Conservation (phyloP, 805 yeast genomes). For the Blastobotrys chiropterorum region DNA sequence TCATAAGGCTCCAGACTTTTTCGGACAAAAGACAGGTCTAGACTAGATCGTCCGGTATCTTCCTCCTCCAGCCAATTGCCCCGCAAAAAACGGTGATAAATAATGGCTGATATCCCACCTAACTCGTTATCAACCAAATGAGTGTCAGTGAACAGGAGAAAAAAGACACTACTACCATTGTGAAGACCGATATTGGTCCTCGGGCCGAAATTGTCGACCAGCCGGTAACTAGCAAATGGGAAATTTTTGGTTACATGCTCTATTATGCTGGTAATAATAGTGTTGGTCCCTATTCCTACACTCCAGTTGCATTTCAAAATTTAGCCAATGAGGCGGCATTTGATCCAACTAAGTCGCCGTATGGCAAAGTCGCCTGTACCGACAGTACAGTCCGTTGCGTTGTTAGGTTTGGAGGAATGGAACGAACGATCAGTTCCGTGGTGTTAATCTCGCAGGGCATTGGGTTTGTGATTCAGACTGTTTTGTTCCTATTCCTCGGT, state of each 20-base stretch:
- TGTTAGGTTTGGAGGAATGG: conserved; percentile 11
- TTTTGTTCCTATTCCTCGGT: conserved; percentile 15
- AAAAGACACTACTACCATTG: background rate
- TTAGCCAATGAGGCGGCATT: conserved; percentile 11
- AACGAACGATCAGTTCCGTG: conserved; percentile 8
- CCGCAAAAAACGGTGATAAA: too few relatives aligned
- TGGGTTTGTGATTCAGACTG: conserved; percentile 13
- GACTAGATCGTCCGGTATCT: too few relatives aligned
- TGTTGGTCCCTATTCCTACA: conserved; percentile 14
- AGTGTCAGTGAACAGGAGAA: background rate
- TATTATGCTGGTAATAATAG: conserved; percentile 16
- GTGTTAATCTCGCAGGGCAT: conserved; percentile 13
- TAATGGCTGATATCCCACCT: too few relatives aligned
- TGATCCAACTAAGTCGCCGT: conserved; percentile 7
- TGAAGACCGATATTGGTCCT: background rate
- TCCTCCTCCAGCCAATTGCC: too few relatives aligned
- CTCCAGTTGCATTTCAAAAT: conserved; percentile 14
- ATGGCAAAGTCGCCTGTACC: conserved; percentile 11
- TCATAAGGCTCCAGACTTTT: too few relatives aligned
- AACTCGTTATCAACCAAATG: background rate
- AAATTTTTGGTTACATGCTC: conserved; percentile 12
- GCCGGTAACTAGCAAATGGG: conserved; percentile 12
- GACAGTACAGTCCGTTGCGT: conserved; percentile 9
- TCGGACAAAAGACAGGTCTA: too few relatives aligned
- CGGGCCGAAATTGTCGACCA: conserved; percentile 7